These are phyloP conservation scores for Xylariaceae sp. DNA, from an alignment of 2,329 filamentous ascomycete genomes.

Conservation along the genomic window DNA sequence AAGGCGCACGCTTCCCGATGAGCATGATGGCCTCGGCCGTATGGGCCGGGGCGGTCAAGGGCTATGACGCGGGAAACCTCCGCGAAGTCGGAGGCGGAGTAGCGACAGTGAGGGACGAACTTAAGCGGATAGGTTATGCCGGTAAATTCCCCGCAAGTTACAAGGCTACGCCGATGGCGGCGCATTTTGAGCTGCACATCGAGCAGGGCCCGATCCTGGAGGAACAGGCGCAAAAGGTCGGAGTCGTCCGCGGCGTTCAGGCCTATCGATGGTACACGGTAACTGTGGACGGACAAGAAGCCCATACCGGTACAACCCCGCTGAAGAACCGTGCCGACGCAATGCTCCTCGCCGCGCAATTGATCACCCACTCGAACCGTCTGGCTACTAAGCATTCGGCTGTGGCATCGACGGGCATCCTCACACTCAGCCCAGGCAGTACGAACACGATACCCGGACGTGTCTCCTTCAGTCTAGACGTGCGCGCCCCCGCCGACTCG, in stretches of 20 bases:
- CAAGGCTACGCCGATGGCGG: slow-evolving; percentile 59
- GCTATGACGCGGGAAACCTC: slow-evolving; percentile 55
- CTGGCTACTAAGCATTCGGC: slow-evolving; percentile 55
- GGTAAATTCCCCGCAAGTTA: slow-evolving; percentile 53
- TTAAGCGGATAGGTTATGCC: slow-evolving; percentile 66
- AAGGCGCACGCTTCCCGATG: slow-evolving; percentile 72
- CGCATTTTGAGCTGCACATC: slow-evolving; percentile 80
- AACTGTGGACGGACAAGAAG: slow-evolving; percentile 59
- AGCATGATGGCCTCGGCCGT: slow-evolving; percentile 71
- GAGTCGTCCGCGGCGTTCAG: slow-evolving; percentile 67
- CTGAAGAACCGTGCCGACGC: slow-evolving; percentile 62
- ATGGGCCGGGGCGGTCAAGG: slow-evolving; percentile 63
- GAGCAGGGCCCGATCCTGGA: slow-evolving; percentile 78
- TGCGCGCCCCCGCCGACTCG: slow-evolving; percentile 51
- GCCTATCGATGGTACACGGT: slow-evolving; percentile 70
- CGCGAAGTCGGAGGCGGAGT: slow-evolving; percentile 55
- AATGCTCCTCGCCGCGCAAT: slow-evolving; percentile 58
- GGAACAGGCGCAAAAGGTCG: slow-evolving; percentile 55
- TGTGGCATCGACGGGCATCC: slow-evolving; percentile 64
- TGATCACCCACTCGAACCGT: slow-evolving; percentile 61
- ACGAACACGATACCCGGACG: slow-evolving; percentile 68
- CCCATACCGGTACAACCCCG: slow-evolving; percentile 70
- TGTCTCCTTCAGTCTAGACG: slow-evolving; percentile 63
- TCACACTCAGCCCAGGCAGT: slow-evolving; percentile 59
- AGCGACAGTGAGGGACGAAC: slow-evolving; percentile 60